Evolutionary conservation across 2,329 filamentous ascomycete genomes (phyloP), one percentile per base, ranked within the genome.

Genomic region (Botrytis porri): DNA sequence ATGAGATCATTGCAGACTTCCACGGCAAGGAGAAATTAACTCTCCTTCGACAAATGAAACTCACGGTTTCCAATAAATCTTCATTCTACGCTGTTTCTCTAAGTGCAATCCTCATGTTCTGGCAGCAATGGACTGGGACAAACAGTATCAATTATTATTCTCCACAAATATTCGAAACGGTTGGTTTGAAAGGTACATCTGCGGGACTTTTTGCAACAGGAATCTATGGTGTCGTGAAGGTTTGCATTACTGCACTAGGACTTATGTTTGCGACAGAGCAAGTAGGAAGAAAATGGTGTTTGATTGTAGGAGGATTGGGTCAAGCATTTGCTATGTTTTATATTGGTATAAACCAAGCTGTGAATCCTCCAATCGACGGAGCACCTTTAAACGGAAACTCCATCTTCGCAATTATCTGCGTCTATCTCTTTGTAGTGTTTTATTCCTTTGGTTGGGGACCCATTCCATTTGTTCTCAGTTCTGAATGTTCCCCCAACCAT

Each of bases 391-490:
- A 51, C 14, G 62, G 69, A 4, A 61, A 61, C 4, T 72, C 84
- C 0, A 92, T 92, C 76, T 85, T 91, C 32, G 90, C 90, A 14
- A 87, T 93, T 4, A 86, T 90, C 29, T 90, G 88, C 80, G 90
- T 93, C 73, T 93, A 90, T 82, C 83, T 93, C 32, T 93, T 91
- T 81, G 91, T 90, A 0, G 86, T 85, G 9, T 87, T 89, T 79
- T 93, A 91, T 84, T 88, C 90, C 74, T 87, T 88, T 63, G 87
- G 87, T 18, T 92, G 90, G 90, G 90, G 90, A 0, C 88, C 89
- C 0, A 89, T 89, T 20, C 91, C 89, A 81, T 93, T 90, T 89
- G 89, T 92, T 78, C 89, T 92, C 78, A 86, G 91, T 20, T 86
- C 86, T 22, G 90, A 93, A 81, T 93, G 93, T 84, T 88, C 88